Conservation (phyloP, 495 filamentous ascomycete genomes). For the Annulohypoxylon stygium region DNA sequence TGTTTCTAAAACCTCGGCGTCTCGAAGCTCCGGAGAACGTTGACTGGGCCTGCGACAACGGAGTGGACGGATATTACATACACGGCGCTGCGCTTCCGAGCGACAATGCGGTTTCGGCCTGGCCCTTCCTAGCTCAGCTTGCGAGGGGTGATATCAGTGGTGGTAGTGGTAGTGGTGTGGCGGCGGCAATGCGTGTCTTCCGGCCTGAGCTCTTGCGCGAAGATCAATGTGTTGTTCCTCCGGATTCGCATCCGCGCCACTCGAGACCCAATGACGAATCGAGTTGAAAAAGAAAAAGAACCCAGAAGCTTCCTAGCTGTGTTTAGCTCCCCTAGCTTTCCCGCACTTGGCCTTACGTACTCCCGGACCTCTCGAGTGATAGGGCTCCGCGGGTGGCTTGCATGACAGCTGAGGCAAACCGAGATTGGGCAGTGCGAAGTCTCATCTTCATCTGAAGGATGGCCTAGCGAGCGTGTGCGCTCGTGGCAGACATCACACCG, state of each 20-base stretch:
- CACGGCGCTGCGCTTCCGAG: slow-evolving; percentile 7
- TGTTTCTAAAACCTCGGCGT: slow-evolving; percentile 5
- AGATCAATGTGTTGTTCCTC: slow-evolving; percentile 11
- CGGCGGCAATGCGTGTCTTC: slow-evolving; percentile 20
- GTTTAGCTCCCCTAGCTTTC: not conserved
- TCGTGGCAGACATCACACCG: slow-evolving; percentile 26
- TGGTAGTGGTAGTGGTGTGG: slow-evolving; percentile 2
- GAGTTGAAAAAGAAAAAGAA: not conserved
- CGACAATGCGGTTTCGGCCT: slow-evolving; percentile 29
- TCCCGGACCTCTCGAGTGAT: slow-evolving; percentile 16
- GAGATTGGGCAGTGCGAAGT: slow-evolving; percentile 10
- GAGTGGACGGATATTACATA: slow-evolving; percentile 12
- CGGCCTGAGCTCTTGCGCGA: slow-evolving; percentile 24
- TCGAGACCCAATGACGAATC: slow-evolving; percentile 2
- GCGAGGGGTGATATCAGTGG: not conserved
- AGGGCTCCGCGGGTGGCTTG: slow-evolving; percentile 1
- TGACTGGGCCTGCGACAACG: slow-evolving; percentile 4
- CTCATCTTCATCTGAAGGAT: slow-evolving; percentile 20
- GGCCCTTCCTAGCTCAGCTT: slow-evolving; percentile 22
- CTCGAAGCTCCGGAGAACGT: slow-evolving; percentile 23
- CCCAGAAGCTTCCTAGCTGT: too few relatives aligned
- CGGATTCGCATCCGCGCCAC: not conserved
- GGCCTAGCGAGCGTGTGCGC: not conserved
- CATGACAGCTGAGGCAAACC: slow-evolving; percentile 25
- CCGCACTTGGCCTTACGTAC: not conserved